Base-by-base conservation (phyloP, 768 basidiomycete genomes). In the Auricularia sp. region DNA sequence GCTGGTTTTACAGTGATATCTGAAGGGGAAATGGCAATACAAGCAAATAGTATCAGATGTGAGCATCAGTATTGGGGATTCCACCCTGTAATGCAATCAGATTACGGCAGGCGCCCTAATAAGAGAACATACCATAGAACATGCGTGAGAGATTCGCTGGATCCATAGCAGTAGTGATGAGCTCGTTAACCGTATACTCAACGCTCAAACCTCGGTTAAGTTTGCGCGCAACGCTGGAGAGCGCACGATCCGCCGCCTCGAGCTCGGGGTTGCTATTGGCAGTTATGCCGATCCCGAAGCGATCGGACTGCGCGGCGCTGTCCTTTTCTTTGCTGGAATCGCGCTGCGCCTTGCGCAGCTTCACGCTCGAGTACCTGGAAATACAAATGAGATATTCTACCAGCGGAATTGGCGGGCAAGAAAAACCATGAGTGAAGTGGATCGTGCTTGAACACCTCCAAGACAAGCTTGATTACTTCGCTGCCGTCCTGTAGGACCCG, bases 371-470 rank as follows among this genome's bases (percentile, higher is more conserved):
- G 29, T 0, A 8, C 11, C 56, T 14, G 64, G 29, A 29, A 29
- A 29, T 29, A 29, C 2, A 29, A 29, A 2, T 29, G 29, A 29
- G 29, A 29, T 29, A 29, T 29, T 29, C 29, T 29, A 29, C 29
- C 29, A 29, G 2, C 29, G 29, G 29, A 29, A 29, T 29, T 29
- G 29, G 29, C 29, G 29, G 29, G 67, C 84, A 42, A 29, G 2
- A 29, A 29, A 3, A 61, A 93, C 95, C 96, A 98, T 36, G 85
- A 87, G 70, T 98, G 91, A n/a, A 99, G 81, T 3, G 97, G 96
- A 73, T 99, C 96, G 71, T 96, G 85, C 73, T 91, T 93, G 84
- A 98, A 96, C 14, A 98, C 96, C 71, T 97, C 94, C 44, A 99
- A 80, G 3, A 99, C 90, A 0, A 95, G 98, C 83, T 94, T 85